Conservation (phyloP, 805 yeast species). For the Zygosaccharomyces bisporus region DNA sequence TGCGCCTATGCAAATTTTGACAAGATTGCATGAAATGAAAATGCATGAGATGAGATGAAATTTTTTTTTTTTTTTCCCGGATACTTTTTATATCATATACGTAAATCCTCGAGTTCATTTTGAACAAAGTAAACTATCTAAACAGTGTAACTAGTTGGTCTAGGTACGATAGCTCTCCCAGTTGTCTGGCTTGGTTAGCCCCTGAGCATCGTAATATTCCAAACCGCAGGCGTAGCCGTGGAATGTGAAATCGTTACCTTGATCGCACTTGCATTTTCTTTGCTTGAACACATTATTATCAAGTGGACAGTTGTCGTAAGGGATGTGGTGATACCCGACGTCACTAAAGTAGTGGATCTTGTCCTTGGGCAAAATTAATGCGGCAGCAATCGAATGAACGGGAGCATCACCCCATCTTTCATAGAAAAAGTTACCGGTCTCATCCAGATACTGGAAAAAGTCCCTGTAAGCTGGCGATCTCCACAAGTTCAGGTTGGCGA, state of each 20-base stretch:
- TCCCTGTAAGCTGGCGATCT: conserved; percentile 62
- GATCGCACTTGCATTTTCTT: conserved; percentile 71
- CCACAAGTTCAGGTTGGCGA: conserved; percentile 72
- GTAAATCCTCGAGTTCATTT: background rate
- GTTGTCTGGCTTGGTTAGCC: conserved; percentile 52
- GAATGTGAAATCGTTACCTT: conserved; percentile 68
- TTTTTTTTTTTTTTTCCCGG: background rate
- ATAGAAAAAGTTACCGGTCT: conserved; percentile 78
- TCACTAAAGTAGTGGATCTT: conserved; percentile 73
- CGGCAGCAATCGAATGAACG: conserved; percentile 75
- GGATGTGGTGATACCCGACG: conserved; percentile 76
- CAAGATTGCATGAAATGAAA: background rate
- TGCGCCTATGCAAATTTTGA: background rate
- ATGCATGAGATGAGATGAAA: background rate
- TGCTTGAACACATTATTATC: conserved; percentile 53
- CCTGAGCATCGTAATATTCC: conserved; percentile 51
- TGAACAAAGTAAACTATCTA: background rate
- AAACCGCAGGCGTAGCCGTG: conserved; percentile 65
- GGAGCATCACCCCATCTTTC: conserved; percentile 95
- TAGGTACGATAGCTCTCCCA: conserved; percentile 47
- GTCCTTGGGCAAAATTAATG: conserved; percentile 61
- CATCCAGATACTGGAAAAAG: conserved; percentile 65
- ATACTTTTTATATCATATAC: background rate
- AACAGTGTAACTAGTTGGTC: background rate
- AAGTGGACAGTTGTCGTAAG: conserved; percentile 73